Evolutionary conservation across 1,284 basidiomycete species (phyloP), one percentile per base, ranked within the genome.

Genomic region (Naganishia sp.): DNA sequence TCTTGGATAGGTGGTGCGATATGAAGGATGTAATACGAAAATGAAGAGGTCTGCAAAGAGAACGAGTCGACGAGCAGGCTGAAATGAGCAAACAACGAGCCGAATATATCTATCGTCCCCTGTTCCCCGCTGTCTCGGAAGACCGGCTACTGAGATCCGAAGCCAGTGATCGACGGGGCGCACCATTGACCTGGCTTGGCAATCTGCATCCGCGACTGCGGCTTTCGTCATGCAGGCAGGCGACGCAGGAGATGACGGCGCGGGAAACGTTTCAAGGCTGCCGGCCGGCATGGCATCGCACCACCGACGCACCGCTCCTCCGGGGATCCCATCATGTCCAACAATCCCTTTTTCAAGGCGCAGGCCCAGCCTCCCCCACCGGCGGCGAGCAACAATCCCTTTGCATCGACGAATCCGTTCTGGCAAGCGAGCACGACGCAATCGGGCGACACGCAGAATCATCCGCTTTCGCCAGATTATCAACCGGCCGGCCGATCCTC

Each of bases 331-430:
- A 42, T 11, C 48, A 61, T 61, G 59, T 61, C 59, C n/a, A 61
- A 61, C 39, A 61, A 61, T 28, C 59, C 59, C 23, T 61, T 61
- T 36, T 61, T 61, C 48, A 48, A 48, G 16, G 33, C 49, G n/a
- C 59, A 61, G 48, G 28, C 33, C 9, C 59, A 61, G 39, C 13
- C 23, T 15, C 31, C 48, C 2, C 28, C 28, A 4, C 59, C 45
- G 5, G 13, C 36, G 11, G 59, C 36, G 16, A 61, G 59, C 36
- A 61, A 61, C 18, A 61, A 61, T 18, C 59, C 59, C 28, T 61
- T 61, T 31, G 59, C 59, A 23, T 52, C 33, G 13, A 61, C 36
- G 13, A 61, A 61, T 39, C 59, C 59, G 23, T 61, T 61, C 18
- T 61, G 59, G 59, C 59, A 61, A 28, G 59, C 59, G 21, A 39